Percentiles rank a stretch among this genome's conserved stretches.
phyloP scores from a whole-genome alignment of 2,329 filamentous ascomycete species.

The Remersonia thermophila region DNA sequence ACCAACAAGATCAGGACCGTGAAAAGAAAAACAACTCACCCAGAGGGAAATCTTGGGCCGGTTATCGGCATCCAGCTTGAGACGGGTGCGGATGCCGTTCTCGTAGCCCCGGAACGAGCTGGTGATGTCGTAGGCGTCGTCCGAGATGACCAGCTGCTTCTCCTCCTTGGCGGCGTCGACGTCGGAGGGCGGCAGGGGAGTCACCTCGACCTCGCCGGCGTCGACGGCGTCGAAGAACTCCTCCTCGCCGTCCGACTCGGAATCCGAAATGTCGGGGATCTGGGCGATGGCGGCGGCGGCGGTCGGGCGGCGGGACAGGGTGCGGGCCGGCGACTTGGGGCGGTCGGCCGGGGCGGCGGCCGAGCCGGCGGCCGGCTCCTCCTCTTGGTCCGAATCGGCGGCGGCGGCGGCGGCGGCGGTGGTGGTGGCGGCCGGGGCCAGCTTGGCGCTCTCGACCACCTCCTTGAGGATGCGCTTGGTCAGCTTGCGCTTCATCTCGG shows the following conservation, averaged over 20 bases:
- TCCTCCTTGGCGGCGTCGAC: constrained; percentile 28
- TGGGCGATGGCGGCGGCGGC: constrained; percentile 57
- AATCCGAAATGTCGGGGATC: constrained; percentile 65
- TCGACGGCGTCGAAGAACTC: constrained; percentile 98
- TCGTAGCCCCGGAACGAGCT: constrained; percentile 84
- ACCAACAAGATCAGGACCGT: no score
- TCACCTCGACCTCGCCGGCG: constrained; percentile 77
- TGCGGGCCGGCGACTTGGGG: constrained; percentile 30
- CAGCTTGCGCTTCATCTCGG: constrained; percentile 77
- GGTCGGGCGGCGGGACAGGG: constrained; percentile 45
- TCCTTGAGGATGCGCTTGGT: constrained; percentile 85
- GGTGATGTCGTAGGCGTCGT: constrained; percentile 48
- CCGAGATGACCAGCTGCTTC: constrained; percentile 34
- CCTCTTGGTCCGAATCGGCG: constrained; percentile 22
- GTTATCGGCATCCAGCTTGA: constrained; percentile 87
- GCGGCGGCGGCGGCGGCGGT: constrained; percentile 24
- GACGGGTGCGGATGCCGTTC: constrained; percentile 62
- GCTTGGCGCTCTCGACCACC: constrained; percentile 49
- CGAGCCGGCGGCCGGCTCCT: constrained; percentile 15
- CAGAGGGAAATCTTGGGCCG: constrained; percentile 89
- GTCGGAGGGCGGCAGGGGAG: constrained; percentile 46
- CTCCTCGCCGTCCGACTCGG: constrained; percentile 70
- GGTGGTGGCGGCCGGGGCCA: constrained; percentile 24
- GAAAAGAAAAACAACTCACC: no score
- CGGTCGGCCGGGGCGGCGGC: constrained; percentile 15